These are phyloP conservation scores for Microthlaspi erraticum DNA, from an alignment of 345 rosid species.

Conservation along the genomic window DNA sequence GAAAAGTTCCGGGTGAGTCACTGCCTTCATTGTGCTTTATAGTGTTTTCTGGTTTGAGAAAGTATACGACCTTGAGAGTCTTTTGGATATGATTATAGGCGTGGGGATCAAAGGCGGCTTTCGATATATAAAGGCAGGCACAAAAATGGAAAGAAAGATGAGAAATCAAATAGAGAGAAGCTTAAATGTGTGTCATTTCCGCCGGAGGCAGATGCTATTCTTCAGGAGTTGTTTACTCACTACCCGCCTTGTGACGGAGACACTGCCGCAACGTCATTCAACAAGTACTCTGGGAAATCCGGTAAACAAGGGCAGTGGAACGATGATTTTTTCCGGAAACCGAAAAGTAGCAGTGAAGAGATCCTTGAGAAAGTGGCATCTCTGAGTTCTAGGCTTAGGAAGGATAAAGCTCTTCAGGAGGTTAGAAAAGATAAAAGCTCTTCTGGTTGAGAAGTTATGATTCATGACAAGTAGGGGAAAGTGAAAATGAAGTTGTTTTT, in stretches of 20 bases:
- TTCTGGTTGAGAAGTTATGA: constrained; percentile 16
- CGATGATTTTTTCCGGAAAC: constrained; percentile 72
- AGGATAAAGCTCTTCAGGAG: constrained; percentile 64
- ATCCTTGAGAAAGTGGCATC: constrained; percentile 62
- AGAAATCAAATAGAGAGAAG: constrained; percentile 43
- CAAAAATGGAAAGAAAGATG: constrained; percentile 38
- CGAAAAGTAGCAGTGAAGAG: constrained; percentile 58
- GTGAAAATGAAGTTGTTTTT: constrained; percentile 32
- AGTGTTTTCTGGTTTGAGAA: constrained; percentile 13
- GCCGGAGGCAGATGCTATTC: constrained; percentile 55
- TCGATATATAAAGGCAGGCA: constrained; percentile 57
- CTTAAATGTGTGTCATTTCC: constrained; percentile 58
- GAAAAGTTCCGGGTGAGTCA: constrained; percentile 83
- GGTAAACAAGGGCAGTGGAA: constrained; percentile 45
- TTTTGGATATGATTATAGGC: constrained; percentile 47
- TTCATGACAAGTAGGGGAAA: constrained; percentile 31
- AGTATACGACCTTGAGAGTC: no score
- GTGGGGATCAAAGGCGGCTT: constrained; percentile 60
- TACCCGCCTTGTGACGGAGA: constrained; percentile 80
- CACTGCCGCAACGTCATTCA: constrained; percentile 45
- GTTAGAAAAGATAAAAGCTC: constrained; percentile 40
- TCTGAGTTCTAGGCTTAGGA: constrained; percentile 56
- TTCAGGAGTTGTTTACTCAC: constrained; percentile 67
- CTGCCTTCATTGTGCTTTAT: background rate
- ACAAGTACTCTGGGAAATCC: constrained; percentile 43